Base-by-base conservation (phyloP, 2,329 filamentous ascomycete genomes). In the Aspergillus awamori region DNA sequence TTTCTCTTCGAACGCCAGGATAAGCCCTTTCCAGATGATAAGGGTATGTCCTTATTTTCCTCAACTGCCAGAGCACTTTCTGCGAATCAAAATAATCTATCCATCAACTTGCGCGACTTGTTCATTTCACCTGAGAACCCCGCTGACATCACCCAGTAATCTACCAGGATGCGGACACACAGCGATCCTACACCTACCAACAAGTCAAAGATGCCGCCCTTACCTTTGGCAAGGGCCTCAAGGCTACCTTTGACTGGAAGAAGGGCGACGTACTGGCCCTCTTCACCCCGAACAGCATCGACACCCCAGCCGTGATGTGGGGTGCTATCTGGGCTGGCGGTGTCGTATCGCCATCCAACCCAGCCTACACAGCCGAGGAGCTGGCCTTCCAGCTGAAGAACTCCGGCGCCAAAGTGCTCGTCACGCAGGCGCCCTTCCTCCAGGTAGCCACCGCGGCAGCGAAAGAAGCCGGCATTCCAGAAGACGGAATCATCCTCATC, bases 231-330 rank as follows among this genome's bases (percentile, higher is more conserved):
- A 87, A 89, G 65, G 93, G 91, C 0, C 83, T 98, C 20, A 88
- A 87, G 70, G 85, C 89, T 26, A 77, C 82, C 22, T 94, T 89
- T 84, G 83, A 87, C 53, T 97, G 93, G 90, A 83, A 87, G 68
- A 93, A 90, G 72, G 90, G 91, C 70, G 91, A 97, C 73, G 91
- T 95, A 1, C 82, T 97, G 22, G 90, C 85, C 10, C 82, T 97
- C 57, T 97, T 89, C 81, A 89, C 91, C 3, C 91, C 93, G 28
- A 97, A 98, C 75, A 88, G 84, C 74, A 89, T 97, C 72, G 93
- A 97, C 75, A 92, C 89, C 0, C 89, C 92, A 0, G 81, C 89
- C 3, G 77, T 93, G 51, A 91, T 87, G 75, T 92, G 91, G 82
- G 93, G 93, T 28, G 84, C 87, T 8, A 86, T 90, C 66, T 97